Evolutionary conservation across 805 yeast genomes (phyloP), one percentile per base, ranked within the genome.

Genomic region (Yamadazyma ubonensis): DNA sequence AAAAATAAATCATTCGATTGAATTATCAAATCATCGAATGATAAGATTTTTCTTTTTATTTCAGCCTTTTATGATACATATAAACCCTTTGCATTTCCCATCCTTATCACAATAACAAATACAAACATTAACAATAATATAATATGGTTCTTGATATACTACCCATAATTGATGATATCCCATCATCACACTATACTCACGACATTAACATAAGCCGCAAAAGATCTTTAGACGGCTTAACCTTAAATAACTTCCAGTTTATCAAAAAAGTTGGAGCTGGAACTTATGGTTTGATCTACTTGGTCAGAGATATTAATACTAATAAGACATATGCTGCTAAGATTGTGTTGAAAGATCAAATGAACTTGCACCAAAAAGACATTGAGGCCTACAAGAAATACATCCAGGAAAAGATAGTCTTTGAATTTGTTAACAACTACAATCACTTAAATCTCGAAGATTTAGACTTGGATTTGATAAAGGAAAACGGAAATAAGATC

Each of bases 281-380:
- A 19, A 89, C 95, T 16, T 88, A 82, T 53, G 95, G 95, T 4
- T 69, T 83, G 22, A 91, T 88, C 6, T 86, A 83, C 65, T 69
- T 77, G 12, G 89, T 86, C 3, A 60, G 72, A 43, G 83, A 87
- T 54, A 48, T 70, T 15, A 53, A 50, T 30, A 72, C 83, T 0
- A 70, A 73, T 12, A 60, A 67, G 34, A 61, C 67, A 15, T 80
- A 69, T 51, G 96, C 96, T 2, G 77, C 89, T 44, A 88, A 88
- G 57, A 79, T 83, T 38, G 70, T 85, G 3, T 65, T 81, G 30
- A 81, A 81, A 48, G 65, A 68, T 39, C 64, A 69, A 5, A 58
- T 66, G 2, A 49, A 53, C 10, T 32, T 47, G 21, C 44, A 44
- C 16, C 53, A 62, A 27, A 59, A 59, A 22, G 66, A 62, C 42